A percentile compares a stretch with the other conserved stretches of the same genome.
Conservation (phyloP, 2,329 filamentous ascomycete genomes). For the Alternaria conjuncta region DNA sequence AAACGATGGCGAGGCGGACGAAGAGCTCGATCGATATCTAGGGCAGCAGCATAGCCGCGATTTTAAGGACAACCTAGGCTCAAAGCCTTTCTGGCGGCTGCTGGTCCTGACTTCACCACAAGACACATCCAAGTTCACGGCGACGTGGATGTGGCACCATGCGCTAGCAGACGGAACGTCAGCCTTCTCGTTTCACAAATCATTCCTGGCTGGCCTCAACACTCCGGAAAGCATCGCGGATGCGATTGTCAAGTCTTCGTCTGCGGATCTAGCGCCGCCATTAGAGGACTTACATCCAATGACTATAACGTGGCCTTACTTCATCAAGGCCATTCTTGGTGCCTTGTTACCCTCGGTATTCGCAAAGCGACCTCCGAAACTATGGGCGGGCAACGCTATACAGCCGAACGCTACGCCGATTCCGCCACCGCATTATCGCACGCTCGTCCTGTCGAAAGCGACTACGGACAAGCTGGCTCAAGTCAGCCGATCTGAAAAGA, state of each 20-base stretch:
- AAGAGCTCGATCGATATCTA: slow-evolving; percentile 52
- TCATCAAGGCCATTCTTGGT: slow-evolving; percentile 44
- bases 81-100: slow-evolving; percentile 55
- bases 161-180: slow-evolving; percentile 56
- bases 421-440: slow-evolving; percentile 34
- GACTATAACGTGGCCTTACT: slow-evolving; percentile 45
- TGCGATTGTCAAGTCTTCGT: slow-evolving; percentile 18
- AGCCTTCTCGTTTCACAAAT: slow-evolving; percentile 54
- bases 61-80: slow-evolving; percentile 40
- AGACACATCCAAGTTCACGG: slow-evolving; percentile 46
- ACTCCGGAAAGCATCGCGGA: not conserved
- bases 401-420: slow-evolving; percentile 13
- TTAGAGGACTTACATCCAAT: slow-evolving; percentile 53
- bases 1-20: slow-evolving; percentile 39
- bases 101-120: slow-evolving; percentile 31
- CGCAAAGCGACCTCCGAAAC: slow-evolving; percentile 18
- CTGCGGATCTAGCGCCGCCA: slow-evolving; percentile 45
- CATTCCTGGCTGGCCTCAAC: slow-evolving; percentile 49
- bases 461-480: slow-evolving; percentile 39
- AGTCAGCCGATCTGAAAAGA: slow-evolving; percentile 46
- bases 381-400: slow-evolving; percentile 33
- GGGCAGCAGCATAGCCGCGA: slow-evolving; percentile 51
- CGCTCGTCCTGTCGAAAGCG: slow-evolving; percentile 40
- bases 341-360: slow-evolving; percentile 40
- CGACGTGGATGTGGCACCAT: slow-evolving; percentile 57